Evolutionary conservation across 768 basidiomycete species (phyloP).

Genomic region (Thelephora aurantiotincta): DNA sequence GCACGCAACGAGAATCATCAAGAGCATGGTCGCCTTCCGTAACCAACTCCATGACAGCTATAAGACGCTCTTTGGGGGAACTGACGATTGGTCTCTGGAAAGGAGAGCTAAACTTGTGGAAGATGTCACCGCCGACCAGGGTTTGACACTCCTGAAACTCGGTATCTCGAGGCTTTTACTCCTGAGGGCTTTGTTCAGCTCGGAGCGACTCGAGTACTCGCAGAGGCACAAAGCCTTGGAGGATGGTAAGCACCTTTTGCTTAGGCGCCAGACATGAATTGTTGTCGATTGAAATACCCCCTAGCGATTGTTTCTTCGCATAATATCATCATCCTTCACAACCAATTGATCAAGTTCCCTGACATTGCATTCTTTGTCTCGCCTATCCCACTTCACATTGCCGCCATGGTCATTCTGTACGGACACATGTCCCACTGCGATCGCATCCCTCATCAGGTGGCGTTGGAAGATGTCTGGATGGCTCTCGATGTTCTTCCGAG

Average conservation of each 20-base stretch:
- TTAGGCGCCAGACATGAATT: background rate
- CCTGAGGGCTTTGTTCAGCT: conserved; percentile 49
- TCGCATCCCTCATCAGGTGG: conserved; percentile 44
- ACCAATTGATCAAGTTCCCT: conserved; percentile 70
- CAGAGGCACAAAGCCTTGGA: conserved; percentile 58
- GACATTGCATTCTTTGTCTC: conserved; percentile 83
- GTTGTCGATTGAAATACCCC: background rate
- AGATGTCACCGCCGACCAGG: conserved; percentile 67
- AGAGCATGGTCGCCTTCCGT: conserved; percentile 59
- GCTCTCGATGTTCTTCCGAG: conserved; percentile 81
- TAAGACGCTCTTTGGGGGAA: conserved; percentile 64
- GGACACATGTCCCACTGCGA: conserved; percentile 75
- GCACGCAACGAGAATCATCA: conserved; percentile 68
- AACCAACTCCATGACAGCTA: conserved; percentile 58
- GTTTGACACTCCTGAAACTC: conserved; percentile 70
- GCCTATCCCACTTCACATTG: conserved; percentile 78
- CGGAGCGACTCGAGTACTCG: conserved; percentile 51
- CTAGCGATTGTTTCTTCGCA: conserved; percentile 75
- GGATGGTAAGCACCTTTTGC: conserved; percentile 43
- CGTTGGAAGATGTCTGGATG: conserved; percentile 74
- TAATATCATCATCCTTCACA: conserved; percentile 77
- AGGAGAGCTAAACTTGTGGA: conserved; percentile 51
- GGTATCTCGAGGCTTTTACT: conserved; percentile 71
- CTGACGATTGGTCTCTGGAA: conserved; percentile 59
- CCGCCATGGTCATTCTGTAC: conserved; percentile 83